Percentiles rank a stretch among this genome's conserved stretches.
Conservation (phyloP, 2,329 filamentous ascomycete genomes). For the Claviceps lovelessii region DNA sequence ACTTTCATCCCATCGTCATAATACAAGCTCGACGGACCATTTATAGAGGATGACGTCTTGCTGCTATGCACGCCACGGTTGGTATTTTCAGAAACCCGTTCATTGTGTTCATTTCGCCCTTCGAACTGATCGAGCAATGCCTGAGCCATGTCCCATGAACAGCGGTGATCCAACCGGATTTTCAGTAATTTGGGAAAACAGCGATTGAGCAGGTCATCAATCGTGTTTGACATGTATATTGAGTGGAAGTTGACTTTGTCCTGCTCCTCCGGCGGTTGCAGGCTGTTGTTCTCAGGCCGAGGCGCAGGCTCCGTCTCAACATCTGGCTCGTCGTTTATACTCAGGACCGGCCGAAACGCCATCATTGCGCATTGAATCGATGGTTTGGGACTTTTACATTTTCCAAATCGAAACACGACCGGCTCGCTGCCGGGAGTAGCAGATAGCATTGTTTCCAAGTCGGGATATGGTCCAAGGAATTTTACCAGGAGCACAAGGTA, state of each 20-base stretch:
- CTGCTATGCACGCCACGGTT: neutral
- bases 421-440: constrained; percentile 22
- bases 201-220: constrained; percentile 46
- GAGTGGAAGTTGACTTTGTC: constrained; percentile 16
- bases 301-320: too few species aligned
- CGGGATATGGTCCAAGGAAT: constrained; percentile 47
- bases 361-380: constrained; percentile 36
- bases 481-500: constrained; percentile 63
- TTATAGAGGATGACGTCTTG: constrained; percentile 1
- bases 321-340: constrained; percentile 6
- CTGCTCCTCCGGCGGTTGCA: neutral
- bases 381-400: constrained; percentile 61
- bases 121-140: constrained; percentile 3
- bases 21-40: constrained; percentile 9
- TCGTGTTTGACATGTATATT: constrained; percentile 56
- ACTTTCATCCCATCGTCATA: constrained; percentile 18
- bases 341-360: constrained; percentile 25
- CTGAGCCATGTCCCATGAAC: constrained; percentile 44
- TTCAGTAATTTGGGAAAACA: constrained; percentile 49
- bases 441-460: constrained; percentile 37
- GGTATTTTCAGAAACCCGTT: neutral
- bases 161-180: constrained; percentile 34
- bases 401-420: constrained; percentile 49
- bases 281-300: neutral
- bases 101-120: neutral